phyloP scores from a whole-genome alignment of 257 asterid species.

The Solanum etuberosum region DNA sequence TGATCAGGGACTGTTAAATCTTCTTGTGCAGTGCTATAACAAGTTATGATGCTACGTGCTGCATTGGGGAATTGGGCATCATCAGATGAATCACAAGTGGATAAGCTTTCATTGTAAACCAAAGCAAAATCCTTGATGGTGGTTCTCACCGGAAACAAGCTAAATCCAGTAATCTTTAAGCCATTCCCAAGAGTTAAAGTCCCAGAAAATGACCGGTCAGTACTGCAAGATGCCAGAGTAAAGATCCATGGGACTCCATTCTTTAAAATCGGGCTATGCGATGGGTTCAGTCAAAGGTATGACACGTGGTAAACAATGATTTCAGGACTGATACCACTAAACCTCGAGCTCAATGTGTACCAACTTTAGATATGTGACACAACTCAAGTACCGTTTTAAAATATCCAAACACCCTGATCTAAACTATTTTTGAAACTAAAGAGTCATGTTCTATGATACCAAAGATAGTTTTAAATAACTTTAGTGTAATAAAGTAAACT shows the following conservation, averaged over 20 bases:
- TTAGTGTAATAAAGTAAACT: too few species aligned
- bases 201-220: neutral
- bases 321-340: too few species aligned
- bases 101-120: neutral
- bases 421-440: too few species aligned
- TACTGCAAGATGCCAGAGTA: neutral
- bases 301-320: too few species aligned
- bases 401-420: too few species aligned
- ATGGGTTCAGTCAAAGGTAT: too few species aligned
- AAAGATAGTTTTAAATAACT: too few species aligned
- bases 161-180: neutral
- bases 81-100: neutral
- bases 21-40: neutral
- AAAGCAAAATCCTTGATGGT: neutral
- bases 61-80: neutral
- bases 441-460: too few species aligned
- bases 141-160: neutral
- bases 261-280: too few species aligned
- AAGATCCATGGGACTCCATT: neutral
- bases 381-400: too few species aligned
- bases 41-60: neutral
- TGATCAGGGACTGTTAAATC: neutral
- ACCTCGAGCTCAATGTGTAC: too few species aligned
- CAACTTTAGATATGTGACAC: too few species aligned
- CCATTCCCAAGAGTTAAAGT: neutral